Evolutionary conservation across 441 rosid species (phyloP).

Genomic region (Aleurites moluccanus): DNA sequence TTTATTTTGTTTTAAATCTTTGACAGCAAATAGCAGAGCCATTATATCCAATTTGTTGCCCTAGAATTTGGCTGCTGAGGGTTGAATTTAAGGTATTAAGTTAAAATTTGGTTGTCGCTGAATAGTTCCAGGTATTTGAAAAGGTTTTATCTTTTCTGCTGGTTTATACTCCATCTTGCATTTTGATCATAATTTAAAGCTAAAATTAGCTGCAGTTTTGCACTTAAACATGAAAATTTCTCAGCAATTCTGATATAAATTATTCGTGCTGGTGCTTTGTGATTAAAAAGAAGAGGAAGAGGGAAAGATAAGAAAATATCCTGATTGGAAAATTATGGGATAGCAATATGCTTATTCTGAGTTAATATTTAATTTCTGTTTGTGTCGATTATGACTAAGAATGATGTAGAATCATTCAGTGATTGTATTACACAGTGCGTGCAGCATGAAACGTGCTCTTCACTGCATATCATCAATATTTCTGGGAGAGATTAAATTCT

Average conservation of each 20-base stretch:
- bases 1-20: background rate
- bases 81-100: no score
- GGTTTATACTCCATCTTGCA: background rate
- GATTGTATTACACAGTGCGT: background rate
- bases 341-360: background rate
- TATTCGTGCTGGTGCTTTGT: background rate
- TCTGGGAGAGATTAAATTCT: background rate
- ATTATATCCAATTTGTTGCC: background rate
- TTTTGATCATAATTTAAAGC: background rate
- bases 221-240: background rate
- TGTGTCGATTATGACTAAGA: background rate
- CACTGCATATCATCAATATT: background rate
- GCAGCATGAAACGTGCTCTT: background rate
- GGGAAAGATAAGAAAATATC: background rate
- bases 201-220: background rate
- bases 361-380: background rate
- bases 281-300: background rate
- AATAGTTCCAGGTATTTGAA: background rate
- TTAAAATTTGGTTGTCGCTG: no score
- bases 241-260: background rate
- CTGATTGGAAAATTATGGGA: background rate
- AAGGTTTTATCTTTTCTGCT: slow-evolving; percentile 6
- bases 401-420: background rate
- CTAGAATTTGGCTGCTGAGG: slow-evolving; percentile 3
- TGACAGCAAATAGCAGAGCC: background rate